Conservation (phyloP, 2,329 filamentous ascomycete species). For the Aspergillus floridensis region DNA sequence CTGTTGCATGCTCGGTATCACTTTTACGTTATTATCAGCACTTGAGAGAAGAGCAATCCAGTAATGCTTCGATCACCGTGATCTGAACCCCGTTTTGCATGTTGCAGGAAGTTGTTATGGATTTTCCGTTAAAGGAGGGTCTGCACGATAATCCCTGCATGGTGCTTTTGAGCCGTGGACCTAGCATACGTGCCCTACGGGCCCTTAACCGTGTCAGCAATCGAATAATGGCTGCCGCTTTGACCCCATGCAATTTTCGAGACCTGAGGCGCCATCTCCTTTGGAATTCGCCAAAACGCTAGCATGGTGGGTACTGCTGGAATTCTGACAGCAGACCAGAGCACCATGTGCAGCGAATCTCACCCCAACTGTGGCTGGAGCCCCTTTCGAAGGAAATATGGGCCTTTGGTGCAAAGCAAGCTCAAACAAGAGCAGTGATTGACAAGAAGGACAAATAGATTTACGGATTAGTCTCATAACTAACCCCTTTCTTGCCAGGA, state of each 20-base stretch:
- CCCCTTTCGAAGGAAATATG: background rate
- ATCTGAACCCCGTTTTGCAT: background rate
- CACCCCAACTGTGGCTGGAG: background rate
- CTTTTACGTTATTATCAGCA: background rate
- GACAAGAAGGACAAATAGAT: background rate
- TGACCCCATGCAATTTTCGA: too few species aligned
- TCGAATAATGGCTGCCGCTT: background rate
- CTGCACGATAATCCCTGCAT: conserved; percentile 2
- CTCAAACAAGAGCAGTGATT: background rate
- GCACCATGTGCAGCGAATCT: background rate
- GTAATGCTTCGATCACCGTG: background rate
- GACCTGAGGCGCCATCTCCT: background rate
- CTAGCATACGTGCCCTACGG: background rate
- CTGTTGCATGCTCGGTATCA: too few species aligned
- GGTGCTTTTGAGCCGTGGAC: background rate
- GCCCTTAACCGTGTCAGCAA: background rate
- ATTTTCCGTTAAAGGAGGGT: background rate
- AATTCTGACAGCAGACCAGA: background rate
- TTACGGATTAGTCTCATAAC: background rate
- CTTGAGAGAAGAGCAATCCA: background rate
- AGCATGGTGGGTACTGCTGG: too few species aligned
- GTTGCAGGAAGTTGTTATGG: background rate
- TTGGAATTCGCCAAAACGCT: background rate
- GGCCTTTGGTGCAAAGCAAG: background rate
- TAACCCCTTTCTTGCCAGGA: background rate